These are phyloP conservation scores for Bacterosira constricta DNA, from an alignment of 108 stramenopile species.

Conservation along the genomic window DNA sequence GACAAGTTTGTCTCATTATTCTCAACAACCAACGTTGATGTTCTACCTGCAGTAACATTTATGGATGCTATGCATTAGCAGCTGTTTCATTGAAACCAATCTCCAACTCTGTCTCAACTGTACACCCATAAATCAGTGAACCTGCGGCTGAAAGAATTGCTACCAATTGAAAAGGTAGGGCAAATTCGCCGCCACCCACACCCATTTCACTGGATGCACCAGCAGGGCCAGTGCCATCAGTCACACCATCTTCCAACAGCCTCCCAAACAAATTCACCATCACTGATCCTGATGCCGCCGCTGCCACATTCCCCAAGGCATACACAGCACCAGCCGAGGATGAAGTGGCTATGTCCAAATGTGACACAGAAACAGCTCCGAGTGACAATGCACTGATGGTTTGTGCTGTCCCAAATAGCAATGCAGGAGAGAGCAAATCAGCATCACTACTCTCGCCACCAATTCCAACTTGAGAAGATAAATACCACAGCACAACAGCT, in stretches of 20 bases:
- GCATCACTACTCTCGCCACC: neutral
- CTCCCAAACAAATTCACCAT: slow-evolving; percentile 36
- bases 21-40: too few species aligned
- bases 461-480: neutral
- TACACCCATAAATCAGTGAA: slow-evolving; percentile 30
- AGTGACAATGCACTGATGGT: slow-evolving; percentile 46
- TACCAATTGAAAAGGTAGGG: slow-evolving; percentile 29
- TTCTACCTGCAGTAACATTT: too few species aligned
- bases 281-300: slow-evolving; percentile 37
- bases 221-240: neutral
- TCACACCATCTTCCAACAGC: slow-evolving; percentile 8
- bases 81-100: slow-evolving; percentile 1
- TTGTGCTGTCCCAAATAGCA: slow-evolving; percentile 41
- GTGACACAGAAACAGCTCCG: slow-evolving; percentile 43
- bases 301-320: slow-evolving; percentile 43
- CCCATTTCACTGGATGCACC: too few species aligned
- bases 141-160: slow-evolving; percentile 32
- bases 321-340: slow-evolving; percentile 40
- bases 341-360: slow-evolving; percentile 40
- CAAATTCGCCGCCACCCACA: slow-evolving; percentile 29
- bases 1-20: too few species aligned
- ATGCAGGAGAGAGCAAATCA: slow-evolving; percentile 9
- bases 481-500: slow-evolving; percentile 26
- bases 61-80: neutral
- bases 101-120: slow-evolving; percentile 29